A percentile compares a stretch with the other conserved stretches of the same genome.
Conservation (phyloP, 2,329 filamentous ascomycete genomes). For the Orbilia oligospora region DNA sequence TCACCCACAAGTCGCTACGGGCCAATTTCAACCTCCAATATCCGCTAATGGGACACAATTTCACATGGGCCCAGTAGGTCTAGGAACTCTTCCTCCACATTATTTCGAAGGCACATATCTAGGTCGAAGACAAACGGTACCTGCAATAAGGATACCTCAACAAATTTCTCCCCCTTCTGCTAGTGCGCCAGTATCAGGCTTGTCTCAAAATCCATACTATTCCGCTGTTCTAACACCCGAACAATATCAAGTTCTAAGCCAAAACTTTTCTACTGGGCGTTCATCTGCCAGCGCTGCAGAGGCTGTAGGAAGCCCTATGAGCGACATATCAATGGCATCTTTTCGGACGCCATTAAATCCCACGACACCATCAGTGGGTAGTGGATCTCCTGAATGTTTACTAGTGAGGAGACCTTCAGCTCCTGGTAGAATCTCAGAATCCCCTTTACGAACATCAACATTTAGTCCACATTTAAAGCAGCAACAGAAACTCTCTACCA, state of each 20-base stretch:
- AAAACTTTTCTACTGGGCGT: neutral
- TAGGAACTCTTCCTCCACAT: constrained; percentile 27
- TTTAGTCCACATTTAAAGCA: constrained; percentile 18
- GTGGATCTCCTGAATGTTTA: constrained; percentile 17
- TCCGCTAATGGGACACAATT: constrained; percentile 16
- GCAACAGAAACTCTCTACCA: neutral
- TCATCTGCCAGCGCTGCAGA: neutral
- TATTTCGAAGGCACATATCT: constrained; percentile 25
- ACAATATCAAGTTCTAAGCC: constrained; percentile 33
- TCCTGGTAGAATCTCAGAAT: neutral
- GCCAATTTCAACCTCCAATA: constrained; percentile 15
- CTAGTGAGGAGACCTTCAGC: constrained; percentile 10
- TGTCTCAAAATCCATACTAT: constrained; percentile 1
- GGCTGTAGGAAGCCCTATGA: constrained; percentile 18
- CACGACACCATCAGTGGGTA: neutral
- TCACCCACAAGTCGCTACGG: constrained; percentile 3
- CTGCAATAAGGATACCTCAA: constrained; percentile 6
- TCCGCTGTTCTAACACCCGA: constrained; percentile 22
- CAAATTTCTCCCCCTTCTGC: neutral
- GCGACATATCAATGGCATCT: constrained; percentile 8
- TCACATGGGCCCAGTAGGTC: constrained; percentile 33
- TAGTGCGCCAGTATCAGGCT: neutral
- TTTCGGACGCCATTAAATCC: neutral
- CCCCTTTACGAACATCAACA: constrained; percentile 1
- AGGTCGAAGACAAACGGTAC: constrained; percentile 21